Conservation (phyloP, 2,329 filamentous ascomycete species). For the Ceratocystis lukuohia region DNA sequence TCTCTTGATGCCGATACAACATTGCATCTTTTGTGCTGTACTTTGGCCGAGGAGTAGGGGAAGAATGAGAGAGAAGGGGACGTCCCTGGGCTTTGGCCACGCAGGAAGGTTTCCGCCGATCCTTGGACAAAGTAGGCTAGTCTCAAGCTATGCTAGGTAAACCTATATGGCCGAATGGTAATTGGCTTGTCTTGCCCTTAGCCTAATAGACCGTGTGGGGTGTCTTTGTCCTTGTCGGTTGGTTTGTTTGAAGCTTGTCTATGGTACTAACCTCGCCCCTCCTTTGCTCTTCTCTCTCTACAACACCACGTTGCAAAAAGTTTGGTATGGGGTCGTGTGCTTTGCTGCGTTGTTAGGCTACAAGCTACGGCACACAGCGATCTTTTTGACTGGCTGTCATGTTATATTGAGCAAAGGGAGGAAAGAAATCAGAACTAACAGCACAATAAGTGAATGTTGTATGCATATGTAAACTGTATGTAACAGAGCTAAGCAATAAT, state of each 20-base stretch:
- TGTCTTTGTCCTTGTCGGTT: background rate
- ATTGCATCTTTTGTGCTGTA: background rate
- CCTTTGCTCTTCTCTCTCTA: background rate
- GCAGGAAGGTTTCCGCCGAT: background rate
- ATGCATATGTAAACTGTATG: background rate
- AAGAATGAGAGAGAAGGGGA: background rate
- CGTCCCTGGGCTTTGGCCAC: background rate
- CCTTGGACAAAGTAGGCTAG: background rate
- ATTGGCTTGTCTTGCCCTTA: background rate
- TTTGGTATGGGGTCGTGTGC: background rate
- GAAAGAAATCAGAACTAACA: background rate
- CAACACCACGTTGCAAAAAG: background rate
- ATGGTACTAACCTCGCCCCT: background rate
- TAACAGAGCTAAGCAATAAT: background rate
- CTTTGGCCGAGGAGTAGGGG: background rate
- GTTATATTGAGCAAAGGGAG: background rate
- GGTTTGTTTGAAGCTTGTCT: no score
- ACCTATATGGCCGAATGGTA: background rate
- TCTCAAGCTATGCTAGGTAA: background rate
- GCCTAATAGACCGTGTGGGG: background rate
- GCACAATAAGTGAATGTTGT: background rate
- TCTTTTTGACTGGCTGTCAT: slow-evolving; percentile 2
- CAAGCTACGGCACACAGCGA: slow-evolving; percentile 3
- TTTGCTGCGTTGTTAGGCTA: background rate
- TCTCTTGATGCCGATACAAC: background rate